Evolutionary conservation across 2,329 filamentous ascomycete genomes (phyloP), one percentile per base, ranked within the genome.

Genomic region (Bipolaris zeicola): DNA sequence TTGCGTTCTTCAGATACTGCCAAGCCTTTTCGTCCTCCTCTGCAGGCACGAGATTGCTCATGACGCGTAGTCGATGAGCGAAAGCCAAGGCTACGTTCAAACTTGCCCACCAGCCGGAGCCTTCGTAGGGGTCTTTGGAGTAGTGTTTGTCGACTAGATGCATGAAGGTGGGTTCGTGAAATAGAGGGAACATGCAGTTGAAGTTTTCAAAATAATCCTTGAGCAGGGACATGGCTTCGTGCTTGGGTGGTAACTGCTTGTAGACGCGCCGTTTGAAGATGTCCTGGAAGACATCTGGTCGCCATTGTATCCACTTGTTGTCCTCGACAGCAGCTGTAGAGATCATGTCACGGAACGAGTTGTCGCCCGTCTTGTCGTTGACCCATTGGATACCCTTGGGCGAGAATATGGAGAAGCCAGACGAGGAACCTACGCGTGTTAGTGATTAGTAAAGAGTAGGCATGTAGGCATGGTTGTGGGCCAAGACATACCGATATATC

Each of bases 381-480:
- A 99, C 94, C 95, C 95, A 99, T 75, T 96, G 90, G 51, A 99
- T 96, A 42, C 95, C 95, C 75, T 96, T 96, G 13, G 94, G 95
- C 0, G 94, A 98, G 80, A 99, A 98, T 67, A 99, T 99, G 52
- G 94, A 98, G 77, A 98, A 98, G 3, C 95, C 95, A 2, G 95
- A 99, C 0, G 94, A 98, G 0, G 93, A 97, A 24, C 94, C 91
- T 95, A 57, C 16, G 36, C 31, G 39, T 18, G 16, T 45, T 14
- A 45, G 26, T 33, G 16, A 20, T 72, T 63, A 63, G 50, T 22
- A 52, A 18, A 45, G 33, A 3, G 26, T 3, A 13, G 47, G 46
- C 11, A 6, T 31, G 26, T 3, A 13, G 47, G 47, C 11, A 8
- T 26, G 20, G 16, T 5, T 8, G 16, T 13, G n/a, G 7, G 18